phyloP scores from a whole-genome alignment of 2,329 filamentous ascomycete genomes.

The Ophiocordyceps australis region DNA sequence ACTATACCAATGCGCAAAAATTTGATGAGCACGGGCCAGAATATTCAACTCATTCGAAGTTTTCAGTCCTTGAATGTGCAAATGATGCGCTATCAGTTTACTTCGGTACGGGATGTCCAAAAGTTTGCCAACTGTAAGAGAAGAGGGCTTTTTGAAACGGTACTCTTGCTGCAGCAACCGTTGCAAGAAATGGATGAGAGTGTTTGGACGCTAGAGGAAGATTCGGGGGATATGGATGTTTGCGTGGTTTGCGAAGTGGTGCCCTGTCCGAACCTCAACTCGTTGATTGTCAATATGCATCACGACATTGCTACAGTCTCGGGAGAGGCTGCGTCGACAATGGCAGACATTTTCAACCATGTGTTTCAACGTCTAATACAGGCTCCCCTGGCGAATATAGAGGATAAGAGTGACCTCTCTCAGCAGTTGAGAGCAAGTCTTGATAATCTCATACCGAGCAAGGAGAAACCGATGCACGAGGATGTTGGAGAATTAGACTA shows the following conservation, averaged over 20 bases:
- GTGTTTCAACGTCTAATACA: constrained; percentile 9
- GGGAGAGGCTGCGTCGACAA: constrained; percentile 7
- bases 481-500: constrained; percentile 4
- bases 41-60: constrained; percentile 36
- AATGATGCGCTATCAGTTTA: constrained; percentile 52
- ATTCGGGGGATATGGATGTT: constrained; percentile 50
- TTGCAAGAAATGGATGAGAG: constrained; percentile 32
- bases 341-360: constrained; percentile 13
- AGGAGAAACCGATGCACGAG: constrained; percentile 5
- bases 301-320: constrained; percentile 28
- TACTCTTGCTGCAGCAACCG: constrained; percentile 61
- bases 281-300: constrained; percentile 42
- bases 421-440: constrained; percentile 5
- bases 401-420: constrained; percentile 7
- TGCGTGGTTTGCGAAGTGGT: constrained; percentile 62
- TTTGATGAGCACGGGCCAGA: constrained; percentile 25
- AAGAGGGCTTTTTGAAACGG: constrained; percentile 54
- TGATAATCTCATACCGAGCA: constrained; percentile 5
- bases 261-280: constrained; percentile 32
- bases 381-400: constrained; percentile 9
- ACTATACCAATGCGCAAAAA: constrained; percentile 56
- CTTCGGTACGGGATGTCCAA: constrained; percentile 56
- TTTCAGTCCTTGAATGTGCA: constrained; percentile 45
- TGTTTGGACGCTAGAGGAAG: constrained; percentile 38
- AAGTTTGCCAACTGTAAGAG: constrained; percentile 20